Base-by-base conservation (phyloP, 768 basidiomycete species). In the Pilatotrama ljubarskyi region DNA sequence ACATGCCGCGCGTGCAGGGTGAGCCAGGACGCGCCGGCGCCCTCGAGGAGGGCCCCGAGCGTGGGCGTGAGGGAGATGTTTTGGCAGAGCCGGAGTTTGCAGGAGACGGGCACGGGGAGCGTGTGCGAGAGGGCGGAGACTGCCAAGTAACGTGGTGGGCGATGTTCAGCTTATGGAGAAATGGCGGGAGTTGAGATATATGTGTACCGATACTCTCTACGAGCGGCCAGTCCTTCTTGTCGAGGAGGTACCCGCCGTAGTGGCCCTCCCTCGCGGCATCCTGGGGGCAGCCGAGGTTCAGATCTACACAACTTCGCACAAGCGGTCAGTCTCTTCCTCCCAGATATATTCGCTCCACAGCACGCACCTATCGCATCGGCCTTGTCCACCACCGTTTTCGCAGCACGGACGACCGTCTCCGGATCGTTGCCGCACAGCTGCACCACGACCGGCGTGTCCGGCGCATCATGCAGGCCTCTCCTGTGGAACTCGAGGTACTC, bases 251-350 rank as follows among this genome's bases (percentile, higher is more conserved):
- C 17, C 85, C 88, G 2, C 90, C 91, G 66, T 80, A 88, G 65
- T 87, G 89, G 10, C 78, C 83, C 40, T 86, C 81, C 37, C 78
- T 76, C 13, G 90, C 89, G 24, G 80, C 77, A 52, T 86, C 83
- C 65, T 89, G 89, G 22, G 91, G 91, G 69, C 91, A 93, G 15
- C 91, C 91, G 11, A 92, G 80, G 70, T 93, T 93, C 52, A 92
- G 69, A 75, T 92, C 91, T 93, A 63, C 29, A 35, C 24, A 24
- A 15, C 61, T 70, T 66, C 42, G 63, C 44, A 17, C 22, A 14
- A 62, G 29, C 29, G 22, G 15, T 20, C 48, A 41, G 26, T 15
- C 10, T 36, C 20, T 22, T 3, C 7, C 11, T 13, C 17, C 26
- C 26, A n/a, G 5, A 11, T 25, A 8, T 26, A 24, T 18, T 44